phyloP scores from a whole-genome alignment of 805 yeast genomes.

The Brettanomyces naardenensis region DNA sequence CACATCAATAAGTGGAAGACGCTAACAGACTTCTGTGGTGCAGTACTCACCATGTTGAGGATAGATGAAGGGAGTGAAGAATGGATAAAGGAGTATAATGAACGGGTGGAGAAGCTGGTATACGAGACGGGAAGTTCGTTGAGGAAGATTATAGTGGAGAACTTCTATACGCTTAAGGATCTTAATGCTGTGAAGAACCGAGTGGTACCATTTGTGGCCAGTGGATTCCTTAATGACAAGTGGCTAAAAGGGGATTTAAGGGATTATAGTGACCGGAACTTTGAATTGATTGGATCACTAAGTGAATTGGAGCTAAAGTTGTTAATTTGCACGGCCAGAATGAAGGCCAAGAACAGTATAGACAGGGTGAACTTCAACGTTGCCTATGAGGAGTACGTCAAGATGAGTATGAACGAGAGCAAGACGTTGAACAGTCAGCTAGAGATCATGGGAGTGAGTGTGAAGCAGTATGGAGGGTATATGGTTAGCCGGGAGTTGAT shows the following conservation, averaged over 20 bases:
- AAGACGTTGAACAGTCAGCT: constrained; percentile 20
- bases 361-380: constrained; percentile 67
- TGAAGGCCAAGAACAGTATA: constrained; percentile 47
- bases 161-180: constrained; percentile 54
- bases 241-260: constrained; percentile 2
- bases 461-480: constrained; percentile 2
- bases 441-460: constrained; percentile 10
- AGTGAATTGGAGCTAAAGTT: constrained; percentile 69
- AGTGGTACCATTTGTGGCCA: constrained; percentile 32
- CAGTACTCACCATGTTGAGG: constrained; percentile 26
- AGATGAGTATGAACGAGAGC: constrained; percentile 39
- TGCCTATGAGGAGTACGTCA: constrained; percentile 67
- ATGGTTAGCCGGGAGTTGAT: constrained; percentile 6
- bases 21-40: constrained; percentile 41
- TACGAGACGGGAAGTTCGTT: constrained; percentile 25
- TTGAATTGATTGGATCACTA: constrained; percentile 29
- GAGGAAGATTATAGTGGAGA: constrained; percentile 30
- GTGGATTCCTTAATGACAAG: constrained; percentile 4
- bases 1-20: constrained; percentile 44
- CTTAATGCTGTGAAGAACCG: constrained; percentile 40
- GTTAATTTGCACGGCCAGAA: constrained; percentile 69
- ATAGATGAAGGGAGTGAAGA: constrained; percentile 10
- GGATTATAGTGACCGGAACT: constrained; percentile 10
- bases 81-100: constrained; percentile 23
- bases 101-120: constrained; percentile 23